These are phyloP conservation scores for Coccomyxa sp. DNA, from an alignment of 139 green algal genomes.

Conservation along the genomic window DNA sequence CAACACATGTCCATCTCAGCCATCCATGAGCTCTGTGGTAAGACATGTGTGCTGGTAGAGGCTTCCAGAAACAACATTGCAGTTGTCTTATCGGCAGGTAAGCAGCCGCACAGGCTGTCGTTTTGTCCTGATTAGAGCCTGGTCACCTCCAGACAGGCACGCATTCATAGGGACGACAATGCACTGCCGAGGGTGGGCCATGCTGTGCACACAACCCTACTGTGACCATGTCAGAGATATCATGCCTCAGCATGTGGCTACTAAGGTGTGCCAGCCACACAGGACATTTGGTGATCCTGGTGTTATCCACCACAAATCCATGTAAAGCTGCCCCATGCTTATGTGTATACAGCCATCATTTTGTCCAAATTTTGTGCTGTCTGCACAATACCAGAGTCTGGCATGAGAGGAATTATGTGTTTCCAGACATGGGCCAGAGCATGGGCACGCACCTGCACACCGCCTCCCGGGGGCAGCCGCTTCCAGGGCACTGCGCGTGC, in stretches of 20 bases:
- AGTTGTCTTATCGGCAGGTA: not conserved
- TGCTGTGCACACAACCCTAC: no score
- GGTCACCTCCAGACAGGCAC: not conserved
- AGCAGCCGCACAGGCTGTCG: not conserved
- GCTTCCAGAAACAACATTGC: not conserved
- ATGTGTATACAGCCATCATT: no score
- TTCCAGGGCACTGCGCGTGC: conserved; percentile 68
- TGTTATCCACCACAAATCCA: no score
- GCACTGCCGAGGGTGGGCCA: not conserved
- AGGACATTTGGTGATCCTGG: no score
- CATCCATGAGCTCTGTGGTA: conserved; percentile 19
- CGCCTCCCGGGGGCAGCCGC: conserved; percentile 35
- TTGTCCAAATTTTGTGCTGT: no score
- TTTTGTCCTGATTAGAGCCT: not conserved
- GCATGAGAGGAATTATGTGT: no score
- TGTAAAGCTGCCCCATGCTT: no score
- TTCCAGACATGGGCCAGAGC: not conserved
- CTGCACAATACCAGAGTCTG: no score
- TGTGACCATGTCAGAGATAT: no score
- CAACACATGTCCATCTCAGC: not conserved
- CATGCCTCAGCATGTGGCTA: no score
- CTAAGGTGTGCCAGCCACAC: no score
- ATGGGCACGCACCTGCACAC: conserved; percentile 1
- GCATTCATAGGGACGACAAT: not conserved
- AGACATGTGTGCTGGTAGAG: not conserved